Percentiles rank a stretch among this genome's conserved stretches.
phyloP scores from a whole-genome alignment of 2,329 filamentous ascomycete genomes.

The Sporothrix dimorphospora region DNA sequence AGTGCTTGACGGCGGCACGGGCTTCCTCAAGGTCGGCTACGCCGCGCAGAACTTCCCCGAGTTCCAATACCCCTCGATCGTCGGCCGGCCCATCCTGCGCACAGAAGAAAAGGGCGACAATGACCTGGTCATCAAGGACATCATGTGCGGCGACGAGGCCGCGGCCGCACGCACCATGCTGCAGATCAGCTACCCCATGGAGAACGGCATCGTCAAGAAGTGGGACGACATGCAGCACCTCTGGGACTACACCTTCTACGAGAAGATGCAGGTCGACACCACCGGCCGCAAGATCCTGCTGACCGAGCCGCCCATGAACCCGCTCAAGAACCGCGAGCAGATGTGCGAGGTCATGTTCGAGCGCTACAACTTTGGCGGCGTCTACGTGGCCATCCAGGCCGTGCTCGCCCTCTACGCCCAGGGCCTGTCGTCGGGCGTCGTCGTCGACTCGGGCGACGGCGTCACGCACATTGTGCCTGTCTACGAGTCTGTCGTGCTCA shows the following conservation, averaged over 20 bases:
- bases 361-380: conserved; percentile 90
- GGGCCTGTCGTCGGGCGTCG: conserved; percentile 91
- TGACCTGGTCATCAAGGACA: conserved; percentile 82
- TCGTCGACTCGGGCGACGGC: conserved; percentile 96
- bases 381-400: conserved; percentile 97
- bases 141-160: conserved; percentile 99
- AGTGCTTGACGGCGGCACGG: conserved; percentile 99
- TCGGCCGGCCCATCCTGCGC: conserved; percentile 94
- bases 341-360: conserved; percentile 99
- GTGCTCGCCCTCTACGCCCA: conserved; percentile 96
- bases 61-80: conserved; percentile 97
- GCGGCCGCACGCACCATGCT: conserved; percentile 95
- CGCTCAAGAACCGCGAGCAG: conserved; percentile 91
- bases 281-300: conserved; percentile 94
- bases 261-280: conserved; percentile 94
- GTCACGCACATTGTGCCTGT: conserved; percentile 99
- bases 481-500: conserved; percentile 96
- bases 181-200: conserved; percentile 99
- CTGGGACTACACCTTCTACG: conserved; percentile 98
- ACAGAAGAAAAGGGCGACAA: conserved; percentile 78
- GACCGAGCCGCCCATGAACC: conserved; percentile 79
- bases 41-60: conserved; percentile 99
- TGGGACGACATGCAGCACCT: conserved; percentile 99
- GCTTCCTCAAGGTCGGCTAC: conserved; percentile 99
- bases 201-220: conserved; percentile 98